Conservation (phyloP, 2,329 filamentous ascomycete genomes). For the Aureobasidium zeae region DNA sequence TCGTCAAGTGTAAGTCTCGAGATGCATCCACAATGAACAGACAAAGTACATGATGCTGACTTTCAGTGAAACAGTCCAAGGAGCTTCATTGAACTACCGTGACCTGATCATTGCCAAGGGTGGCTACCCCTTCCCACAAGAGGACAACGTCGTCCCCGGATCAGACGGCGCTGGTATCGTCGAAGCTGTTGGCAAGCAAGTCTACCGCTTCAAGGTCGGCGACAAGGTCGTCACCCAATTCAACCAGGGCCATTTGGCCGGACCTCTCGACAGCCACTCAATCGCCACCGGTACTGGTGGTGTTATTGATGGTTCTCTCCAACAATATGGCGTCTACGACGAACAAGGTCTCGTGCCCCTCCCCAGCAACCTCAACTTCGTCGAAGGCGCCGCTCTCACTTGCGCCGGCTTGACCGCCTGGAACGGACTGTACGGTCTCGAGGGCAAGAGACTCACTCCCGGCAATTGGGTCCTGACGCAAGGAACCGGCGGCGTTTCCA, state of each 20-base stretch:
- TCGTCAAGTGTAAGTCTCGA: conserved; percentile 49
- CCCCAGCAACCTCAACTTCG: conserved; percentile 46
- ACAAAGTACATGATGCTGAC: conserved; percentile 15
- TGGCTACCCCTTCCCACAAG: conserved; percentile 37
- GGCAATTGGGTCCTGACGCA: conserved; percentile 52
- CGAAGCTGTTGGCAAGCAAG: conserved; percentile 45
- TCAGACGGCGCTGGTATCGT: conserved; percentile 47
- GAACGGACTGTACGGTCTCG: conserved; percentile 45
- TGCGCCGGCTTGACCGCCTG: conserved; percentile 42
- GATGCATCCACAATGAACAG: neutral
- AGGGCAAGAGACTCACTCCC: conserved; percentile 29
- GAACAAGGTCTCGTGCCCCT: conserved; percentile 57
- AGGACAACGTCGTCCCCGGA: conserved; percentile 35
- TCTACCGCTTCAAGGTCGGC: conserved; percentile 47
- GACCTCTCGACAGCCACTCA: conserved; percentile 33
- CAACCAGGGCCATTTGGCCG: conserved; percentile 48
- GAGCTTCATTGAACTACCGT: conserved; percentile 41
- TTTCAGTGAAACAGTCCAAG: conserved; percentile 33
- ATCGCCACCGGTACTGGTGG: conserved; percentile 56
- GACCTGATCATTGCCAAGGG: conserved; percentile 41
- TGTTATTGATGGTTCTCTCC: conserved; percentile 56
- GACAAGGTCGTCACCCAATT: conserved; percentile 56
- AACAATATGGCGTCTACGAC: conserved; percentile 57
- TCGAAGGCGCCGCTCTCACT: conserved; percentile 39
- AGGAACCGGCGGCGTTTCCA: conserved; percentile 60